Base-by-base conservation (phyloP, 768 basidiomycete species). In the Strobilomyces echinocephalus region DNA sequence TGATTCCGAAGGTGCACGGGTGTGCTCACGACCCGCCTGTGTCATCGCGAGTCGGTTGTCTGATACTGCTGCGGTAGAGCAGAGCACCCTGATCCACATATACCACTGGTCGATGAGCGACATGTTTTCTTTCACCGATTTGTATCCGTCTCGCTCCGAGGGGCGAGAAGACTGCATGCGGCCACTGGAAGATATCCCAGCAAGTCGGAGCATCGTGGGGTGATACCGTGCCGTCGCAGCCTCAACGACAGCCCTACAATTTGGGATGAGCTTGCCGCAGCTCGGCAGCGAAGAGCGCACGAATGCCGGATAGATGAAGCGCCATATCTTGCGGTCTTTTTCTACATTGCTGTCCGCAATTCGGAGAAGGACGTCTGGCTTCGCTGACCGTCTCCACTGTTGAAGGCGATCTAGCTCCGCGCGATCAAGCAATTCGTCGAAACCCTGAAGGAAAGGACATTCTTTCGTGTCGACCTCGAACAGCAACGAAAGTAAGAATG, bases 11-110 rank as follows among this genome's bases (percentile, higher is more conserved):
- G 85, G 81, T 1, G 77, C 84, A 16, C 87, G 80, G 15, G 78
- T 74, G 61, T 89, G 87, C 47, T 88, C 87, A 34, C 86, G 78
- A 26, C 79, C 82, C 2, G 67, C 69, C 51, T 81, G 69, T 0
- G 79, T 77, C 52, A 84, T 73, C 3, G 76, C 71, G 7, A 80
- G 79, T 28, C 84, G 79, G 36, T 76, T 72, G 42, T 91, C 89
- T 1, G 83, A 79, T 5, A 85, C 75, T 3, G 80, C 73, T 5
- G 89, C 84, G 2, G 90, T 91, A n/a, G 86, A 80, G 58, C 88
- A 93, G n/a, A 95, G 76, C 20, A 87, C 77, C 57, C 88, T 88
- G 49, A 91, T 76, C 91, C 91, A 92, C 20, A 84, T 71, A 54
- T 86, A 79, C 91, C 91, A 93, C 68, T 93, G 90, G 40, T 84